phyloP scores from a whole-genome alignment of 1,284 basidiomycete species.

The Peniophora sp. region DNA sequence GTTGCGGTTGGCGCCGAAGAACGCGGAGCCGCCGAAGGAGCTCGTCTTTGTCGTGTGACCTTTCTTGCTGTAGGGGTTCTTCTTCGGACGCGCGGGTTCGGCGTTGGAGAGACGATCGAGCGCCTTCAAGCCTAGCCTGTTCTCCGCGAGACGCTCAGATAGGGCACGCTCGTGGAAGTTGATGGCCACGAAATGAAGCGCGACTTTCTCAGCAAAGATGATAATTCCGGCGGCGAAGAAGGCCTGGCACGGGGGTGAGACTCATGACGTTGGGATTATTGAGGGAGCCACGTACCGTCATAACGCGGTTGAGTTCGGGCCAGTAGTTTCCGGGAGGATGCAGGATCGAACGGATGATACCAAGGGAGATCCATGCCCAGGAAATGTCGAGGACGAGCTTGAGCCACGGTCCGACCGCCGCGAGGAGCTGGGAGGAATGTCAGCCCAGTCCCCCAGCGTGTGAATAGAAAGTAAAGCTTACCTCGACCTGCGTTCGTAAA shows the following conservation, averaged over 20 bases:
- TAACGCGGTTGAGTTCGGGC: slow-evolving; percentile 57
- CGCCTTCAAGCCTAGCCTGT: slow-evolving; percentile 58
- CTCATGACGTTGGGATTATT: background rate
- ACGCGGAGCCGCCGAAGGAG: slow-evolving; percentile 24
- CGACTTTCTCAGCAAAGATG: slow-evolving; percentile 61
- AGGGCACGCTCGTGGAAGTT: slow-evolving; percentile 70
- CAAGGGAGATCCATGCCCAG: slow-evolving; percentile 67
- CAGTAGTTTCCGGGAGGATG: slow-evolving; percentile 60
- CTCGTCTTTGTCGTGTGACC: slow-evolving; percentile 20
- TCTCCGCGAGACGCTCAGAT: slow-evolving; percentile 64
- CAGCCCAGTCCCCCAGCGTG: slow-evolving; percentile 3
- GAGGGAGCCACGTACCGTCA: slow-evolving; percentile 42
- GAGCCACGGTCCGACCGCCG: slow-evolving; percentile 64
- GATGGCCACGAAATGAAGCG: slow-evolving; percentile 70
- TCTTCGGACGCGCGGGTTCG: slow-evolving; percentile 31
- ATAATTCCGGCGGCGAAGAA: slow-evolving; percentile 58
- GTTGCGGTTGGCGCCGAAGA: slow-evolving; percentile 11
- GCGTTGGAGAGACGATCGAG: slow-evolving; percentile 64
- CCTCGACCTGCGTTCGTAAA: slow-evolving; percentile 58
- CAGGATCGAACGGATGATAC: slow-evolving; percentile 47
- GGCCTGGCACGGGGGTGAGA: slow-evolving; percentile 31
- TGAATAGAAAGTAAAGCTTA: slow-evolving; percentile 21
- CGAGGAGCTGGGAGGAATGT: slow-evolving; percentile 39
- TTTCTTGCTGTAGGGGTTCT: slow-evolving; percentile 24
- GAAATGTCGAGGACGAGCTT: slow-evolving; percentile 58